Base-by-base conservation (phyloP, 2,329 filamentous ascomycete genomes). In the Phyllosticta capitalensis region DNA sequence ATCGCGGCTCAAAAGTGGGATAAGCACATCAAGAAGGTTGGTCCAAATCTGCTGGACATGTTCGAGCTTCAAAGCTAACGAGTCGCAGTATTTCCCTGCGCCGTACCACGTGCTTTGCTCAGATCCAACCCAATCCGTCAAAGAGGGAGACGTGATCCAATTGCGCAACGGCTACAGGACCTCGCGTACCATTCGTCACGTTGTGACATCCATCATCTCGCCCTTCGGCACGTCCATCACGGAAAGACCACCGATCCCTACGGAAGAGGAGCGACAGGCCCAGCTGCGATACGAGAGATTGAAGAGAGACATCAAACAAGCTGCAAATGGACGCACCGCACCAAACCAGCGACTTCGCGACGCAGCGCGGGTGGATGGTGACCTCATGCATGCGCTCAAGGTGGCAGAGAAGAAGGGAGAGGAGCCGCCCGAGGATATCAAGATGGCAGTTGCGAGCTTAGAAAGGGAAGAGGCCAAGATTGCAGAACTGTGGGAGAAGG, bases 1-100 rank as follows among this genome's bases (percentile, higher is more conserved):
- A 80, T 92, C 14, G 85, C 87, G 56, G 82, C 80, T 14, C 83
- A 85, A 69, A 81, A 83, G 69, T 92, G 87, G 86, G 88, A 92
- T 70, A 81, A 80, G 61, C 79, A 81, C 63, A 81, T 92, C 58
- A 80, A 85, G 70, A 92, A 92, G 79, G 88, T 89, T 71, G 58
- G 68, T 66, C 52, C 22, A 52, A 10, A 3, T n/a, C 24, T 38
- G 21, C 19, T 4, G 10, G 59, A 51, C 30, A 7, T n/a, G 20
- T 38, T 21, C 64, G 3, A 19, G 9, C 22, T 52, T 9, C n/a
- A 21, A 9, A 20, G 45, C 54, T 60, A 12, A 60, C n/a, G 2
- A 20, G n/a, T 6, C 12, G 2, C 19, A 87, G 85, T 77, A 81
- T 76, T 92, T 88, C 72, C 81, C 85, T 67, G 76, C 81, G 52